phyloP scores from a whole-genome alignment of 768 basidiomycete species.

The Gelatoporia subvermispora region DNA sequence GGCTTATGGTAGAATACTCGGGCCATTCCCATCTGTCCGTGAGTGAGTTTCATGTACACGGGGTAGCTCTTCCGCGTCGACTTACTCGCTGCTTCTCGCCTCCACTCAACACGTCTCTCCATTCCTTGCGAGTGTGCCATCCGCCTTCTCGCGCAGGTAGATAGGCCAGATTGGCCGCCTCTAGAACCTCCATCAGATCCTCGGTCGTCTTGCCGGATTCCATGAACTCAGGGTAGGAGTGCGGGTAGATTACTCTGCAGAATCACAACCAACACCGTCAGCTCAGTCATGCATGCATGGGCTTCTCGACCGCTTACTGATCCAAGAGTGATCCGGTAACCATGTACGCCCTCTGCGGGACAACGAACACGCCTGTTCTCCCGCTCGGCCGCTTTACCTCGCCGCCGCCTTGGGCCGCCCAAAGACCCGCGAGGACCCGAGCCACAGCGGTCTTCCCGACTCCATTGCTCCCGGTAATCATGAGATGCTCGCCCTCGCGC shows the following conservation, averaged over 20 bases:
- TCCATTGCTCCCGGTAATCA: conserved; percentile 92
- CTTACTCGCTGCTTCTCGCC: conserved; percentile 92
- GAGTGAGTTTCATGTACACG: not conserved
- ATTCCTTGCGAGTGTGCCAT: conserved; percentile 86
- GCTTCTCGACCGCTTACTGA: conserved; percentile 43
- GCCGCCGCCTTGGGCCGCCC: conserved; percentile 54
- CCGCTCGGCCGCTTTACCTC: conserved; percentile 30
- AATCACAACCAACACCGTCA: not conserved
- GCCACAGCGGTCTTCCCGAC: conserved; percentile 90
- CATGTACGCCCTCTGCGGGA: conserved; percentile 94
- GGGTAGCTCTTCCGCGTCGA: not conserved
- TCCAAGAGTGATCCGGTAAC: conserved; percentile 82
- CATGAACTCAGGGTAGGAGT: conserved; percentile 72
- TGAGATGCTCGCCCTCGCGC: conserved; percentile 72
- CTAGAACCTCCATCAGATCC: conserved; percentile 73
- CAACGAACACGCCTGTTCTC: conserved; percentile 64
- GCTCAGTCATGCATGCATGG: not conserved
- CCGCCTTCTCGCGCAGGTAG: conserved; percentile 86
- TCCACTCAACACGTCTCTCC: conserved; percentile 93
- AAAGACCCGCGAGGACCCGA: conserved; percentile 83
- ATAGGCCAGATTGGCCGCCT: conserved; percentile 80
- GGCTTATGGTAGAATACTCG: conserved; percentile 89
- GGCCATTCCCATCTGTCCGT: conserved; percentile 76
- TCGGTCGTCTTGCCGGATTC: conserved; percentile 54
- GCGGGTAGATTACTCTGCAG: conserved; percentile 77